phyloP scores from a whole-genome alignment of 1,284 basidiomycete species.

The Ceraceosorus bombacis region DNA sequence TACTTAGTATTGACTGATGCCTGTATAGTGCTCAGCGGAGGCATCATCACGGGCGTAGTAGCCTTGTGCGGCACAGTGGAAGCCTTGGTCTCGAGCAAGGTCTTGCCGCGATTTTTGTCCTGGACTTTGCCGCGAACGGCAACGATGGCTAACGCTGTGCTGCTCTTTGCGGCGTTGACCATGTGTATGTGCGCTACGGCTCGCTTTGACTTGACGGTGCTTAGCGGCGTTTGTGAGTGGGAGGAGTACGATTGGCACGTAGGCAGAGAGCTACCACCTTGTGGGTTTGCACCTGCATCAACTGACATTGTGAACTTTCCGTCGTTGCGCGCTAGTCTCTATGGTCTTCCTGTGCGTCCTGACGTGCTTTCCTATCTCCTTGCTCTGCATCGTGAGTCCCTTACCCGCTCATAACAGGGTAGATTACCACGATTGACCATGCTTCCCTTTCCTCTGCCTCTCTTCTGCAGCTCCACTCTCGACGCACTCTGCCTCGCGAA shows the following conservation, averaged over 20 bases:
- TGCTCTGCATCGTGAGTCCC: conserved; percentile 54
- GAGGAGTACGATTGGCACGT: background rate
- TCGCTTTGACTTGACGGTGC: conserved; percentile 85
- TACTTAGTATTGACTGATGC: conserved; percentile 31
- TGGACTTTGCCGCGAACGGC: conserved; percentile 54
- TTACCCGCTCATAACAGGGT: too few species aligned
- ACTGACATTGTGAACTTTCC: background rate
- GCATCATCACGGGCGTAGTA: conserved; percentile 31
- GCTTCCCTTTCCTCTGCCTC: background rate
- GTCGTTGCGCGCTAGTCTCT: conserved; percentile 18
- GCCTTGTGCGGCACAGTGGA: conserved; percentile 23
- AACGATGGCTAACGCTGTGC: conserved; percentile 56
- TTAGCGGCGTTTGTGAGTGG: conserved; percentile 48
- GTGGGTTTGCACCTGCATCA: too few species aligned
- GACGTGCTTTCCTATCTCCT: conserved; percentile 59
- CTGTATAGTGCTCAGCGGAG: conserved; percentile 28
- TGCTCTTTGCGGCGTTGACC: conserved; percentile 56
- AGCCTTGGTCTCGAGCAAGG: conserved; percentile 51
- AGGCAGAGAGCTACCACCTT: background rate
- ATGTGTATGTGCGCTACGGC: conserved; percentile 60
- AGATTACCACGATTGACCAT: background rate
- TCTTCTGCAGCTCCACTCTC: conserved; percentile 47
- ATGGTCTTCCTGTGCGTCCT: conserved; percentile 62
- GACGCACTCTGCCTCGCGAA: conserved; percentile 56
- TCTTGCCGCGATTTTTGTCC: conserved; percentile 58